phyloP scores from a whole-genome alignment of 495 filamentous ascomycete genomes.

The Aspergillus asperescens region DNA sequence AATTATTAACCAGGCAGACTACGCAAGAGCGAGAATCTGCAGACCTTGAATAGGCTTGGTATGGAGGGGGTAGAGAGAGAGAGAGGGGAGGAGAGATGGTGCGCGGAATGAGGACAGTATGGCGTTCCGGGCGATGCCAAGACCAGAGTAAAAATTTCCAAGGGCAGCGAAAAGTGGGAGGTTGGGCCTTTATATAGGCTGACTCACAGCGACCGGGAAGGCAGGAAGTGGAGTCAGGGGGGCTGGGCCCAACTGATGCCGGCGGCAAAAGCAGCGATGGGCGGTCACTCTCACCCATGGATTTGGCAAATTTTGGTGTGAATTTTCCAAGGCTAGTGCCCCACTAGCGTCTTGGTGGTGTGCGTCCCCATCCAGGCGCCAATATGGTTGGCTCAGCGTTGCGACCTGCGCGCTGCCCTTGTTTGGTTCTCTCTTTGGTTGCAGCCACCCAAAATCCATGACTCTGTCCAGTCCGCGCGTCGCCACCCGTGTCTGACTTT shows the following conservation, averaged over 20 bases:
- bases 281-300: conserved; percentile 32
- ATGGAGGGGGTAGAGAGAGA: conserved; percentile 19
- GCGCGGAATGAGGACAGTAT: conserved; percentile 26
- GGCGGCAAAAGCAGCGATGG: conserved; percentile 40
- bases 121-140: conserved; percentile 44
- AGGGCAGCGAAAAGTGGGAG: conserved; percentile 35
- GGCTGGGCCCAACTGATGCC: conserved; percentile 30
- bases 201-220: conserved; percentile 29
- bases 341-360: conserved; percentile 33
- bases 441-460: conserved; percentile 18
- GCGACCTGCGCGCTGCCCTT: too few relatives aligned
- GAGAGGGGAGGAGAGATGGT: conserved; percentile 24
- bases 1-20: conserved; percentile 13
- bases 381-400: too few relatives aligned
- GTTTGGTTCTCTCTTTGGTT: too few relatives aligned
- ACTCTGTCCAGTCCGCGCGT: conserved; percentile 30
- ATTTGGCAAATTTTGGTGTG: conserved; percentile 27
- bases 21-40: conserved; percentile 20
- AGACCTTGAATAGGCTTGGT: conserved; percentile 17
- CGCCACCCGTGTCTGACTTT: conserved; percentile 17
- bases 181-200: conserved; percentile 47
- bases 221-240: conserved; percentile 37
- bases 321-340: conserved; percentile 11
- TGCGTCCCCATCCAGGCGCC: too few relatives aligned
- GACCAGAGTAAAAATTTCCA: conserved; percentile 41